Evolutionary conservation across 805 yeast genomes (phyloP).

Genomic region (Debaryomyces maramus): DNA sequence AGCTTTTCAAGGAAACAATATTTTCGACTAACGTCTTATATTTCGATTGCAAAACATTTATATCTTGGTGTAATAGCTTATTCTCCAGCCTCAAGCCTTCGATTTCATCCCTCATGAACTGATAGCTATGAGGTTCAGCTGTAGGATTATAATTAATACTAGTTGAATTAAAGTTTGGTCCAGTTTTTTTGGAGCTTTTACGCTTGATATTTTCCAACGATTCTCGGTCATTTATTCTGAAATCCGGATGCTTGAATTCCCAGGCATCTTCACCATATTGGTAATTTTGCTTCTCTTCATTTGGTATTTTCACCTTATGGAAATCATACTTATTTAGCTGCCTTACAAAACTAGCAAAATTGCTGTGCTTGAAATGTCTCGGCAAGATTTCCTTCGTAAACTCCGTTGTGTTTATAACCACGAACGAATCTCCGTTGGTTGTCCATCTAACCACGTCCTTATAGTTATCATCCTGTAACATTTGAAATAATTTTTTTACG

Average conservation of each 20-base stretch:
- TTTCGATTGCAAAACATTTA: slow-evolving; percentile 48
- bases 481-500: slow-evolving; percentile 74
- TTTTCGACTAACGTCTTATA: slow-evolving; percentile 66
- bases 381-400: slow-evolving; percentile 89
- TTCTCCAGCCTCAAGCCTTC: slow-evolving; percentile 34
- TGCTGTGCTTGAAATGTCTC: slow-evolving; percentile 89
- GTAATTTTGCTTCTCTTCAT: slow-evolving; percentile 52
- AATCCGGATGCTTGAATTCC: slow-evolving; percentile 94
- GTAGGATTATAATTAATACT: background rate
- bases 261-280: slow-evolving; percentile 80
- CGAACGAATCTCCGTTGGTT: slow-evolving; percentile 78
- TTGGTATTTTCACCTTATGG: slow-evolving; percentile 84
- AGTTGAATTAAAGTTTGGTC: background rate
- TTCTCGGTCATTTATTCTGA: slow-evolving; percentile 71
- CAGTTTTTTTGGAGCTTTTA: slow-evolving; percentile 53
- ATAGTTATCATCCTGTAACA: slow-evolving; percentile 82
- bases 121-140: slow-evolving; percentile 15
- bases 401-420: slow-evolving; percentile 85
- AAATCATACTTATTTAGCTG: slow-evolving; percentile 96
- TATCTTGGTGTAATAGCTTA: slow-evolving; percentile 32
- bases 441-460: slow-evolving; percentile 84
- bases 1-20: slow-evolving; percentile 53
- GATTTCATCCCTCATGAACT: slow-evolving; percentile 29
- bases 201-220: slow-evolving; percentile 85
- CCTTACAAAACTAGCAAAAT: slow-evolving; percentile 93